A percentile compares a stretch with the other conserved stretches of the same genome.
Conservation (phyloP, 75 land plant genomes). For the Pinus tabuliformis region DNA sequence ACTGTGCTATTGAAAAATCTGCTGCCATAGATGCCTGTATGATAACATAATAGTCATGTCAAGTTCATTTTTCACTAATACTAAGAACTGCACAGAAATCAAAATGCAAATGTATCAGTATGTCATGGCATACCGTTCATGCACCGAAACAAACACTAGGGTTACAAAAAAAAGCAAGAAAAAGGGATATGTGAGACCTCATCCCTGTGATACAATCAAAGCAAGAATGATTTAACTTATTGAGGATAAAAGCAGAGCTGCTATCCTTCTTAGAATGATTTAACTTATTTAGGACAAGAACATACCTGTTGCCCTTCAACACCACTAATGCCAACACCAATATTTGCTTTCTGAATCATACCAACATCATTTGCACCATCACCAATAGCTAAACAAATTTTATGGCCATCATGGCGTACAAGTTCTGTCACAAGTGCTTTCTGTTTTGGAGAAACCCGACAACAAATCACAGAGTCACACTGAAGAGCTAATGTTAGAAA, state of each 20-base stretch:
- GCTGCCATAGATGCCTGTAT: constrained; percentile 55
- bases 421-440: constrained; percentile 41
- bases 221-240: no score
- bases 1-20: constrained; percentile 45
- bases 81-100: not conserved
- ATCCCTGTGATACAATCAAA: no score
- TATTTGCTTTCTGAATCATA: constrained; percentile 81
- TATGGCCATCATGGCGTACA: constrained; percentile 30
- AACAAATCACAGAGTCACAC: constrained; percentile 47
- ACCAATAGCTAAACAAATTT: constrained; percentile 60
- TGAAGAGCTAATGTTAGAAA: constrained; percentile 31
- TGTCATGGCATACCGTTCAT: no score
- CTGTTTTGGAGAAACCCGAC: constrained; percentile 48
- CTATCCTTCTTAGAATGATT: no score
- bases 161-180: no score
- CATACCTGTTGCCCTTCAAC: constrained; percentile 55
- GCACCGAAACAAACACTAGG: no score
- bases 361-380: constrained; percentile 99
- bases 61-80: not conserved
- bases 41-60: not conserved
- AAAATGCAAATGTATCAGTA: not conserved
- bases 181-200: no score
- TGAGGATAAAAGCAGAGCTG: not conserved
- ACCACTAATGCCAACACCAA: constrained; percentile 56
- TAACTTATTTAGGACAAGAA: not conserved